Evolutionary conservation across 257 asterid genomes (phyloP).

Genomic region (Fraxinus quadrangulata): DNA sequence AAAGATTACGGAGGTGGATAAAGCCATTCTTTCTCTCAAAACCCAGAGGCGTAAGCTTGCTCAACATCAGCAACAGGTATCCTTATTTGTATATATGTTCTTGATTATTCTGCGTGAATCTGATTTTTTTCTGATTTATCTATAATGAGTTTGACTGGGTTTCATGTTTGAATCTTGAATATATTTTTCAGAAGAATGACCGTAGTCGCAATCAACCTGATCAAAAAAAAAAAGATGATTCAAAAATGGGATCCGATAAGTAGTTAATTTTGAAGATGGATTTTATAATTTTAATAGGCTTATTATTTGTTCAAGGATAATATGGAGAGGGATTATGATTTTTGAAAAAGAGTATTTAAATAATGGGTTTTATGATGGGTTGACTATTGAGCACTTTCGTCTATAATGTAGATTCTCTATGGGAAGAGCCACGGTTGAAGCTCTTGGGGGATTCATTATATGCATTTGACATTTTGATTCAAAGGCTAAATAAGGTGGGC

Average conservation of each 20-base stretch:
- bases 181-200: conserved; percentile 7
- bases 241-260: background rate
- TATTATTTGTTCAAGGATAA: background rate
- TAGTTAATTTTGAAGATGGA: background rate
- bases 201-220: background rate
- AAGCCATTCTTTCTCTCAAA: conserved; percentile 90
- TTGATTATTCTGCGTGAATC: background rate
- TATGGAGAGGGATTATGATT: background rate
- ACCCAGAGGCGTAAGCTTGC: conserved; percentile 97
- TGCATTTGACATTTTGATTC: background rate
- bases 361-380: background rate
- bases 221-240: background rate
- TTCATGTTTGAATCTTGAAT: conserved; percentile 10
- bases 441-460: background rate
- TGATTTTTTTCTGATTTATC: background rate
- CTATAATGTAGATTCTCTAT: background rate
- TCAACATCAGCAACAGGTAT: conserved; percentile 92
- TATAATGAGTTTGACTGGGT: background rate
- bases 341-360: background rate
- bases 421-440: background rate
- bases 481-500: background rate
- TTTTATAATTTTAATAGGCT: background rate
- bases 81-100: background rate
- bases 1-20: conserved; percentile 89
- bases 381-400: background rate